Conservation (phyloP, 371 early-diverging fungal genomes). For the Funneliformis caledonium region DNA sequence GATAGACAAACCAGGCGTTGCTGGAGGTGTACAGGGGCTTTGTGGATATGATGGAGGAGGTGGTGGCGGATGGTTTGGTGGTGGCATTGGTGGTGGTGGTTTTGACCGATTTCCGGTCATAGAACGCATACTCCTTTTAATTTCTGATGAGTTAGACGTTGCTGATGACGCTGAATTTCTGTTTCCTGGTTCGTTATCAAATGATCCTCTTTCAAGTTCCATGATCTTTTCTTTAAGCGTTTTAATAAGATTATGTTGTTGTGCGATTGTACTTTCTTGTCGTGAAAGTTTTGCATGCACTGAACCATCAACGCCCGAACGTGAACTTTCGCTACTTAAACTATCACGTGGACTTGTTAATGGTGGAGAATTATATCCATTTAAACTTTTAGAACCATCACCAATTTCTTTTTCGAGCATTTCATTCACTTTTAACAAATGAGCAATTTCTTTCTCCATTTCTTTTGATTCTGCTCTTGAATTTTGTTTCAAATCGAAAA, state of each 20-base stretch:
- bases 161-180: slow-evolving; percentile 22
- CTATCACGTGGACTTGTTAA: not conserved
- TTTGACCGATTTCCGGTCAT: slow-evolving; percentile 25
- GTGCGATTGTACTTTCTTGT: slow-evolving; percentile 40
- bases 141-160: slow-evolving; percentile 19
- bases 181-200: not conserved
- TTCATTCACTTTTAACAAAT: slow-evolving; percentile 14
- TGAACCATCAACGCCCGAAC: not conserved
- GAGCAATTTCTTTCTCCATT: slow-evolving; percentile 38
- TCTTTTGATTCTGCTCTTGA: slow-evolving; percentile 8
- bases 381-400: not conserved
- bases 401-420: slow-evolving; percentile 19
- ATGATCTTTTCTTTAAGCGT: slow-evolving; percentile 40
- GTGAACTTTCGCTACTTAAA: slow-evolving; percentile 6
- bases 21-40: not conserved
- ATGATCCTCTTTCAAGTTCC: slow-evolving; percentile 18
- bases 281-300: slow-evolving; percentile 15
- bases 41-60: slow-evolving; percentile 33
- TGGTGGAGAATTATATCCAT: slow-evolving; percentile 3
- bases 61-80: slow-evolving; percentile 26
- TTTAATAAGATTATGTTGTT: slow-evolving; percentile 42
- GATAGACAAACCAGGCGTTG: not conserved
- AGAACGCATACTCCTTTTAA: not conserved
- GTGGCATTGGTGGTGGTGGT: slow-evolving; percentile 35
- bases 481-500: not conserved